Conservation (phyloP, 1,139 yeast genomes). For the Magnusiomyces sp. region DNA sequence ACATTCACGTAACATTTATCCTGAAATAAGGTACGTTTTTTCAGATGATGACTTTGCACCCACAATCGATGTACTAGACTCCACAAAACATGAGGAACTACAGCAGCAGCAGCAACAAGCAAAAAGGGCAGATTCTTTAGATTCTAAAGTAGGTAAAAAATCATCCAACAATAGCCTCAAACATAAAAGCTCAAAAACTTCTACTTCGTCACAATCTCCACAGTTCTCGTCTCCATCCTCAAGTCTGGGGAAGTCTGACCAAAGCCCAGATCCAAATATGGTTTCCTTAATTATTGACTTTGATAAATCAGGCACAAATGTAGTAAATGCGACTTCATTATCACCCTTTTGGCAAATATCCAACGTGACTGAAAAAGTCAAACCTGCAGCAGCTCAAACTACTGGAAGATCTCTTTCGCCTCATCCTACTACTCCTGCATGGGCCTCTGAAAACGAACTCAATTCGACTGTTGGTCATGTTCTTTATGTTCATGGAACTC, state of each 20-base stretch:
- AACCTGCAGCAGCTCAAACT: background rate
- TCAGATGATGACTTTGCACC: constrained; percentile 33
- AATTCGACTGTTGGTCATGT: constrained; percentile 10
- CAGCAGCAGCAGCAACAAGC: no score
- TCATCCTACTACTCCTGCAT: background rate
- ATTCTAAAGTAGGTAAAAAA: no score
- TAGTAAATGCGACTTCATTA: constrained; percentile 27
- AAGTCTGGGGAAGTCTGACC: no score
- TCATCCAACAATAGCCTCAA: no score
- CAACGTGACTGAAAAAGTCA: constrained; percentile 12
- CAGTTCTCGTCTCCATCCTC: no score
- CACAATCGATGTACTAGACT: constrained; percentile 28
- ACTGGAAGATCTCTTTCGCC: background rate
- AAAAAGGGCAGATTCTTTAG: no score
- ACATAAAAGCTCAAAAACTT: no score
- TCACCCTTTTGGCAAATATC: constrained; percentile 35
- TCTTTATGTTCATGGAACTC: constrained; percentile 10
- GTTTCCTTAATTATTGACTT: constrained; percentile 32
- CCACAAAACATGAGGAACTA: no score
- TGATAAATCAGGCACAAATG: constrained; percentile 28
- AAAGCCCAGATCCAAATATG: no score
- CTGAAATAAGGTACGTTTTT: constrained; percentile 34
- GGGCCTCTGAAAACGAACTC: background rate
- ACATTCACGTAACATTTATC: constrained; percentile 26
- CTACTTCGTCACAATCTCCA: no score